Evolutionary conservation across 2,329 filamentous ascomycete species (phyloP).

Genomic region (Fusarium clavum): DNA sequence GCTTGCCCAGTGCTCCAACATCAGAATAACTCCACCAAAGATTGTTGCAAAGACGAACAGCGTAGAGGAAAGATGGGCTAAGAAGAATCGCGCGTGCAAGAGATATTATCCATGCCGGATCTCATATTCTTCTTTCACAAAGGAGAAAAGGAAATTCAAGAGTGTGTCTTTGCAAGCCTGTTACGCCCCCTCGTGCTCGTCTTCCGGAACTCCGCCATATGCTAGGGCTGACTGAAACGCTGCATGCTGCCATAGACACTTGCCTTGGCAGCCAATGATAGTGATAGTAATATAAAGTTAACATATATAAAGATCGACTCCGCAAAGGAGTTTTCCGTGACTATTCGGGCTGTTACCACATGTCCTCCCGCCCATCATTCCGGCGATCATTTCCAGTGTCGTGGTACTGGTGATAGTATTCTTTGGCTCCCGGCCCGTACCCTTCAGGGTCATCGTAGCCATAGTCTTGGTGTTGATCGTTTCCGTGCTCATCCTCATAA

Average conservation of each 20-base stretch:
- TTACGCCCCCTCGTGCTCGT: conserved; percentile 40
- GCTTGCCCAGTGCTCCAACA: conserved; percentile 40
- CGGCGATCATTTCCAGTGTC: conserved; percentile 50
- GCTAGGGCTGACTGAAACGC: conserved; percentile 47
- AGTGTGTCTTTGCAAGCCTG: conserved; percentile 36
- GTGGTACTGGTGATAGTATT: conserved; percentile 57
- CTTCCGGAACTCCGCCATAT: conserved; percentile 53
- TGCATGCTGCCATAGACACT: conserved; percentile 38
- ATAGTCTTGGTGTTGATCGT: conserved; percentile 53
- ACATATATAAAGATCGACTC: conserved; percentile 39
- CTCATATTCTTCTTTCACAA: conserved; percentile 33
- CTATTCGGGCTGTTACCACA: conserved; percentile 55
- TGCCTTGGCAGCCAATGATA: conserved; percentile 33
- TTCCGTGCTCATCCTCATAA: conserved; percentile 64
- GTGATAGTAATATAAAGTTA: conserved; percentile 37
- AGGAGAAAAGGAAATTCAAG: conserved; percentile 26
- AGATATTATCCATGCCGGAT: conserved; percentile 29
- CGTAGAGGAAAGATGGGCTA: conserved; percentile 17
- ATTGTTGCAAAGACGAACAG: conserved; percentile 28
- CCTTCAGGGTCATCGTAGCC: conserved; percentile 54
- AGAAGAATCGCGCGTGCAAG: conserved; percentile 22
- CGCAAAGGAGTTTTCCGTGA: conserved; percentile 20
- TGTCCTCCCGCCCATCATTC: conserved; percentile 54
- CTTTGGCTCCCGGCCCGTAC: conserved; percentile 55
- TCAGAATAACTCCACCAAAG: conserved; percentile 35